phyloP scores from a whole-genome alignment of 2,329 filamentous ascomycete species.

The Cytospora chrysosperma region DNA sequence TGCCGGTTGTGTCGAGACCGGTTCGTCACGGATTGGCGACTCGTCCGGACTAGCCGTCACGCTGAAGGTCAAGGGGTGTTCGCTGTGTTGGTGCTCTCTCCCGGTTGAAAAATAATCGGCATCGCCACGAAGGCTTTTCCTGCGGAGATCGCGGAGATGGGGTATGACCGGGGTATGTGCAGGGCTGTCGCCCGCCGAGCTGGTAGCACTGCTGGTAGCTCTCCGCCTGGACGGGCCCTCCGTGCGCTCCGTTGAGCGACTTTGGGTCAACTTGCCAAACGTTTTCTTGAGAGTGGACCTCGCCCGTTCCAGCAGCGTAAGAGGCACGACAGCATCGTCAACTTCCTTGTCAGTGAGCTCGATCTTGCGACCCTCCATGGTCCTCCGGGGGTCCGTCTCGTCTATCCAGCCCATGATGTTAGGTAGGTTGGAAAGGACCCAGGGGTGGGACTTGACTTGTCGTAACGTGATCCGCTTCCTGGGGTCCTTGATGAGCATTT shows the following conservation, averaged over 20 bases:
- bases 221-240: slow-evolving; percentile 55
- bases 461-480: slow-evolving; percentile 82
- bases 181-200: slow-evolving; percentile 59
- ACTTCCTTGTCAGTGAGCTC: slow-evolving; percentile 91
- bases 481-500: slow-evolving; percentile 86
- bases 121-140: slow-evolving; percentile 55
- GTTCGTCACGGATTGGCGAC: slow-evolving; percentile 35
- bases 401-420: slow-evolving; percentile 84
- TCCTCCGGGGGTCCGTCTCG: slow-evolving; percentile 81
- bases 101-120: slow-evolving; percentile 49
- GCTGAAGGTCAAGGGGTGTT: slow-evolving; percentile 75
- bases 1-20: slow-evolving; percentile 39
- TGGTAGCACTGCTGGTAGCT: slow-evolving; percentile 62
- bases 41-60: slow-evolving; percentile 67
- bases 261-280: slow-evolving; percentile 62
- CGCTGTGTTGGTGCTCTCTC: slow-evolving; percentile 45
- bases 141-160: slow-evolving; percentile 51
- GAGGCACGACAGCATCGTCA: slow-evolving; percentile 83
- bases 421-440: slow-evolving; percentile 77
- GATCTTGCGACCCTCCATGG: slow-evolving; percentile 79
- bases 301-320: slow-evolving; percentile 83
- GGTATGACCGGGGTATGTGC: slow-evolving; percentile 48
- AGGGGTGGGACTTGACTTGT: slow-evolving; percentile 91
- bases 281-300: slow-evolving; percentile 73
- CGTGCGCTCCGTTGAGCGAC: slow-evolving; percentile 53